Base-by-base conservation (phyloP, 441 rosid species). In the Mallotus repandus region DNA sequence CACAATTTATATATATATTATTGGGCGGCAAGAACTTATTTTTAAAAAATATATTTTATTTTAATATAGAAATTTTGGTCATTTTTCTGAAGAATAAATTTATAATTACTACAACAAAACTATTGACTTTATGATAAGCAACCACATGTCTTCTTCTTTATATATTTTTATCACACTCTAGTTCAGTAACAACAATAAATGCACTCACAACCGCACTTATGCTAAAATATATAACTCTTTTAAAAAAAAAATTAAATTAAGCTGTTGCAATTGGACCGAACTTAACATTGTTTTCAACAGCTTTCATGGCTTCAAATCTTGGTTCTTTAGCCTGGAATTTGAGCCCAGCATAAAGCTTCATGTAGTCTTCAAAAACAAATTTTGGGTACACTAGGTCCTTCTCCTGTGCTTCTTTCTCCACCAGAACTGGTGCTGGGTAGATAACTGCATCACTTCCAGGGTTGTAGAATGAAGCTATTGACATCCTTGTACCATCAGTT, bases 321-420 rank as follows among this genome's bases (percentile, higher is more conserved):
- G 97, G 97, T 81, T 91, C 94, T 81, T 94, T 92, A 50, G 98
- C 84, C 81, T 94, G 84, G 80, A 94, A 94, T 79, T 94, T 94
- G 32, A 91, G 84, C 4, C 80, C 86, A 14, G 88, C 83, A 56
- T 94, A 94, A 3, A 92, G 86, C 73, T 91, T 89, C 99, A 94
- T 94, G 85, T 94, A 94, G 80, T 94, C 98, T 14, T 91, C 93
- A 12, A 92, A 94, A 54, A 92, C 93, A 14, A 92, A 94, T 73
- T 84, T 92, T 0, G 98, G 99, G 78, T 94, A 91, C 5, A 75
- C 62, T 54, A 71, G 80, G 14, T 78, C 81, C 69, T 83, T 77
- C 74, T 83, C 84, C 64, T 84, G 84, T 15, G 72, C 78, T 54
- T 81, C 91, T 63, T 84, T 79, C 69, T 81, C 93, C 57, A 92